Evolutionary conservation across 176 grass and related monocot genomes (phyloP), one percentile per base, ranked within the genome.

Genomic region (Bothriochloa decipiens): DNA sequence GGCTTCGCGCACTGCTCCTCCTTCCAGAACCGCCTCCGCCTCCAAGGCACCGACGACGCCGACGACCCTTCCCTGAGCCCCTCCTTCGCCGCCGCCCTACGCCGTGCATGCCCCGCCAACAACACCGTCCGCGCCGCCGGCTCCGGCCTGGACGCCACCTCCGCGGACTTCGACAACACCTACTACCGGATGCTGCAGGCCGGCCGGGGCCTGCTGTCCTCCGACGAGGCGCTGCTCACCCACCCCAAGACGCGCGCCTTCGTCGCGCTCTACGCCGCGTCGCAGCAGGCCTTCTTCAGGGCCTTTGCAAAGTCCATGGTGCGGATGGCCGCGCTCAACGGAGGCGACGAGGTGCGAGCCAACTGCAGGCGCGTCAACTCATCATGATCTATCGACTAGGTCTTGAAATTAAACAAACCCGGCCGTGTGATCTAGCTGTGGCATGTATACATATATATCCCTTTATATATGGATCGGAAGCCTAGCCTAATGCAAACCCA

Each of bases 1-100:
- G 96, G 96, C 5, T 98, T 98, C 76, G 93, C 93, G 9, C 93
- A 93, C 63, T 95, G 96, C 87, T 98, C 93, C 63, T 98, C 95
- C 35, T 98, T 98, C 85, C 89, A 98, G 75, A 81, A 81, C 83
- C 70, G 96, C 74, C 91, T 98, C 82, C 93, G 93, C 71, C 7
- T 8, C 4, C 4, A 12, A 32, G 46, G 45, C 40, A 4, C 12
- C 25, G 2, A 2, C n/a, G 18, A 3, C 22, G n/a, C 4, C 60
- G 22, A 0, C 62, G 95, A 95, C 69, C 92, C 92, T 4, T 12
- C 87, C 18, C 58, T 95, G 47, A 85, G 65, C 67, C 87, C 91
- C n/a, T 84, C 91, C 22, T 98, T 98, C 85, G 96, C 95, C 35
- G 83, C 85, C 26, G 15, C 80, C 13, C 85, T 95, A 18, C 84